Percentiles rank a stretch among this genome's conserved stretches.
These are phyloP conservation scores for Rhodotorula diobovata DNA, from an alignment of 768 basidiomycete species.

Conservation along the genomic window DNA sequence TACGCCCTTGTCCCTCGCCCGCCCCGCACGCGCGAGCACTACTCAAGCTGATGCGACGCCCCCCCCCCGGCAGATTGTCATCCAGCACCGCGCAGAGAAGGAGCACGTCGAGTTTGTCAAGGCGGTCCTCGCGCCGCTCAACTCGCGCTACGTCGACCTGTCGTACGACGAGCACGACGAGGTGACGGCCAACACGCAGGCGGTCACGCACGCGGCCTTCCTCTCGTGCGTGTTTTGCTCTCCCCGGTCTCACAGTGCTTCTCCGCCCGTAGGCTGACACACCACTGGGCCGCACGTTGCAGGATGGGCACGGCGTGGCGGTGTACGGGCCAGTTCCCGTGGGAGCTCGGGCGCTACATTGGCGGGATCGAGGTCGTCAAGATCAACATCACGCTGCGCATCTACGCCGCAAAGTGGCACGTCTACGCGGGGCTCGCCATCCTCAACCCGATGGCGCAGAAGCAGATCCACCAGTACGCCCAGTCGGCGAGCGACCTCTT, in stretches of 20 bases:
- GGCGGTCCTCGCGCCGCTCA: slow-evolving; percentile 69
- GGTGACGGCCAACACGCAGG: slow-evolving; percentile 97
- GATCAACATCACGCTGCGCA: slow-evolving; percentile 91
- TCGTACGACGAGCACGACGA: slow-evolving; percentile 95
- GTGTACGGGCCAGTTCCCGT: slow-evolving; percentile 70
- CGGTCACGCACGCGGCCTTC: slow-evolving; percentile 96
- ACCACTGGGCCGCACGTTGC: background rate
- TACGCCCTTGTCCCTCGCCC: slow-evolving; percentile 48
- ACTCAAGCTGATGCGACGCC: background rate
- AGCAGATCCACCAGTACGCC: slow-evolving; percentile 88
- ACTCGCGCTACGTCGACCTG: slow-evolving; percentile 81
- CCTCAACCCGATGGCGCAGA: slow-evolving; percentile 81
- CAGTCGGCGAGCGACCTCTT: slow-evolving; percentile 79
- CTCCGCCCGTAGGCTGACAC: background rate
- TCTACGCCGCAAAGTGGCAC: slow-evolving; percentile 97
- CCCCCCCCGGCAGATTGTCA: slow-evolving; percentile 64
- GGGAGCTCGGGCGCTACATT: slow-evolving; percentile 88
- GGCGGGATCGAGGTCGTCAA: slow-evolving; percentile 97
- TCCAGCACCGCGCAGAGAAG: slow-evolving; percentile 75
- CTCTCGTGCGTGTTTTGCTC: slow-evolving; percentile 59
- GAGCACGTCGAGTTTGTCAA: slow-evolving; percentile 72
- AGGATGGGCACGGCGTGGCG: slow-evolving; percentile 99
- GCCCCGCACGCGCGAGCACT: background rate
- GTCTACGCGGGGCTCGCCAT: slow-evolving; percentile 99
- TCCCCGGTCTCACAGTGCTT: background rate